Conservation (phyloP, 2,329 filamentous ascomycete genomes). For the Ambrosiella cleistominuta region DNA sequence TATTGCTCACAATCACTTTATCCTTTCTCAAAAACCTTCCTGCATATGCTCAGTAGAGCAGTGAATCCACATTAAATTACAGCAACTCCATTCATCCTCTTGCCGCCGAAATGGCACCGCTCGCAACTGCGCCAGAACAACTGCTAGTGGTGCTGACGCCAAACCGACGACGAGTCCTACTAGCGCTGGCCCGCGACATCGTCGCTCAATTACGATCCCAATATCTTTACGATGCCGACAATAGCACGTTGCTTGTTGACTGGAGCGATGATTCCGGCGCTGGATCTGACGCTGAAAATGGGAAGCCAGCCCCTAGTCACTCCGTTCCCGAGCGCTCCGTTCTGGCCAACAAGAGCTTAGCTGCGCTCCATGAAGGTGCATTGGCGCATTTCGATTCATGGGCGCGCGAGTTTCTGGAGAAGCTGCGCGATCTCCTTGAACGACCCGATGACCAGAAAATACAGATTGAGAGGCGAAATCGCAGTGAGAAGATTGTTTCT, state of each 20-base stretch:
- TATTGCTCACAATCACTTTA: not conserved
- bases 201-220: conserved; percentile 36
- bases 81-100: not conserved
- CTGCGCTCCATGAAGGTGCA: conserved; percentile 5
- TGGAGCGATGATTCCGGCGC: conserved; percentile 8
- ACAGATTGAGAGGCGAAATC: conserved; percentile 28
- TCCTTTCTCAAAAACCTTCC: not conserved
- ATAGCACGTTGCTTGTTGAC: conserved; percentile 14
- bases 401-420: conserved; percentile 9
- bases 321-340: not conserved
- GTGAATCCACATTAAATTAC: not conserved
- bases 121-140: conserved; percentile 36
- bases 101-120: conserved; percentile 31
- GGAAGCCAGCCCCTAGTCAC: conserved; percentile 4
- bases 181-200: conserved; percentile 33
- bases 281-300: conserved; percentile 3
- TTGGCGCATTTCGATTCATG: conserved; percentile 11
- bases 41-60: not conserved
- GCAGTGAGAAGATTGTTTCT: conserved; percentile 22
- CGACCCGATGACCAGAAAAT: conserved; percentile 24
- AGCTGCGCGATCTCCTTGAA: conserved; percentile 7
- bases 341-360: conserved; percentile 11
- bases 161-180: conserved; percentile 32
- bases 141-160: conserved; percentile 37
- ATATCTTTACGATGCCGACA: conserved; percentile 24